Base-by-base conservation (phyloP, 768 basidiomycete species). In the Chiua virens region DNA sequence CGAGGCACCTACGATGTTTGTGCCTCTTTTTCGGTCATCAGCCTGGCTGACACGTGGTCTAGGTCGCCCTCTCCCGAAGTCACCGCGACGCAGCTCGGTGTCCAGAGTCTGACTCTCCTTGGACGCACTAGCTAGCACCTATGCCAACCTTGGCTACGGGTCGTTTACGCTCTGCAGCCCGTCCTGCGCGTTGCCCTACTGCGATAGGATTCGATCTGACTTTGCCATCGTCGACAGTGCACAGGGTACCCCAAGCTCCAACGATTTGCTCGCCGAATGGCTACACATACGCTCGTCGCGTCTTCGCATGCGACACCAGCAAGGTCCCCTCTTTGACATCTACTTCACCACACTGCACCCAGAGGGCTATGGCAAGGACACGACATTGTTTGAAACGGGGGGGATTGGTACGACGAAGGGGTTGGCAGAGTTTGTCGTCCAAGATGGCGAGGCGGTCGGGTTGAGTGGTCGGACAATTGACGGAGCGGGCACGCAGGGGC, bases 121-220 rank as follows among this genome's bases (percentile, higher is more conserved):
- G 18, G 60, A 65, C 2, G 56, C 53, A 0, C 67, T 73, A 36
- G 50, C 69, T 6, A 74, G 77, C 8, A 70, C 67, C 0, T 79
- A 76, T 55, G 10, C 42, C 5, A 61, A 71, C 44, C 58, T 66
- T 2, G 73, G 74, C 9, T 78, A 78, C 32, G 71, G 71, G 30
- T 45, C 63, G 2, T 50, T 77, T 40, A 67, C 65, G 3, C 63
- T 78, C 17, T 78, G 76, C 45, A 54, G 66, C 35, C 56, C 67
- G 1, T 39, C 52, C 7, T 56, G 60, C 50, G 30, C 39, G 8
- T 67, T 69, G 2, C 30, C 54, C 3, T 54, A 60, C 20, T 69
- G 67, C 43, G 32, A 53, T 42, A 15, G 32, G 20, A 61, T 71
- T 20, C 57, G 59, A 15, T 54, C 56, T 7, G 56, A 68, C 20